These are phyloP conservation scores for Barnettozyma siamensis DNA, from an alignment of 805 yeast genomes.

Conservation along the genomic window DNA sequence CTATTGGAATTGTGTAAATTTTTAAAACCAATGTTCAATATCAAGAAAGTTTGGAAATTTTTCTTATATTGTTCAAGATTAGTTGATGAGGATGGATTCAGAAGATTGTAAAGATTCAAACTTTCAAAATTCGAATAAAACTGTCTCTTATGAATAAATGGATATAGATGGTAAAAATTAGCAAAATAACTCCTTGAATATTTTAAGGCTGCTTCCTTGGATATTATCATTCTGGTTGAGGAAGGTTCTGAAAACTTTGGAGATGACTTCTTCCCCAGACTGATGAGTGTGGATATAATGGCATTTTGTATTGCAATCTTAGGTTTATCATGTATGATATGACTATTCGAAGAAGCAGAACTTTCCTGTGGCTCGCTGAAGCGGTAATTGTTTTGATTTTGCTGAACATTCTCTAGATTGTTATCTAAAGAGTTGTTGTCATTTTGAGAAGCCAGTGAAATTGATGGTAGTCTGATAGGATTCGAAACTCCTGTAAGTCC, in stretches of 20 bases:
- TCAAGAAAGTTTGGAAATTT: constrained; percentile 16
- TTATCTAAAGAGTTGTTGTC: no score
- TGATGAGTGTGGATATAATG: constrained; percentile 18
- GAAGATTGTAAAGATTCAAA: constrained; percentile 13
- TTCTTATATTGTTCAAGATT: constrained; percentile 8
- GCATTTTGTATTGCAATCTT: constrained; percentile 18
- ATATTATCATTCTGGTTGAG: constrained; percentile 21
- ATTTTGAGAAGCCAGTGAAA: constrained; percentile 1
- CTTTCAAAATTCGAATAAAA: constrained; percentile 12
- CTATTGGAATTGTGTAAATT: constrained; percentile 9
- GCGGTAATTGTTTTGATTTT: background rate
- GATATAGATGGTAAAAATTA: constrained; percentile 12
- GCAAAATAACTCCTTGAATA: constrained; percentile 16
- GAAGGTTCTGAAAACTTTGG: constrained; percentile 3
- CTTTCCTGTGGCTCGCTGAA: background rate
- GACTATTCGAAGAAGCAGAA: constrained; percentile 1
- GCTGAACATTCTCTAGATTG: background rate
- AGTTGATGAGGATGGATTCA: constrained; percentile 12
- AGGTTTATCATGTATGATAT: background rate
- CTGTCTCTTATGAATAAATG: constrained; percentile 16
- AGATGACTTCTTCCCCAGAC: constrained; percentile 16
- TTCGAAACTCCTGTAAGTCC: background rate
- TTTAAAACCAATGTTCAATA: constrained; percentile 20
- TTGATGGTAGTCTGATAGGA: constrained; percentile 2
- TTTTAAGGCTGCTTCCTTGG: constrained; percentile 14